Evolutionary conservation across 169 alveolate species (phyloP).

Genomic region (Babesia divergens): DNA sequence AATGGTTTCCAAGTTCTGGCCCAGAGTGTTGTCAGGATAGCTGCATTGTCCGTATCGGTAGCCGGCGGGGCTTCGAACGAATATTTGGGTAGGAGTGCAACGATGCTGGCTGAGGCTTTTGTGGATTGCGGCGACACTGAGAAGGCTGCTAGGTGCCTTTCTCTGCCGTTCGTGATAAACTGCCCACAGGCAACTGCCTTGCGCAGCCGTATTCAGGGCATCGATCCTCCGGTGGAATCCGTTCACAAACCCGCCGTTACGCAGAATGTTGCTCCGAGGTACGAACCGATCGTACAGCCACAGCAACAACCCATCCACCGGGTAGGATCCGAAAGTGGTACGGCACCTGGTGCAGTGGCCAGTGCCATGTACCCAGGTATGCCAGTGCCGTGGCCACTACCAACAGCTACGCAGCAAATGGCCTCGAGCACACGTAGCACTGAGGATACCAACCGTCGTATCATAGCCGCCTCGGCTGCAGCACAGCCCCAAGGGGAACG

Average conservation of each 20-base stretch:
- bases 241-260: neutral
- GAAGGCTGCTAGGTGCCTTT: constrained; percentile 47
- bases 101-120: constrained; percentile 50
- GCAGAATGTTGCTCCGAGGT: neutral
- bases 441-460: constrained; percentile 55
- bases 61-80: neutral
- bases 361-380: constrained; percentile 82
- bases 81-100: constrained; percentile 11
- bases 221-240: neutral
- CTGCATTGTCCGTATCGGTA: constrained; percentile 26
- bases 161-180: constrained; percentile 22
- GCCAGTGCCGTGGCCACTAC: constrained; percentile 89
- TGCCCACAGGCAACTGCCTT: constrained; percentile 3
- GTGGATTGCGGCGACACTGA: constrained; percentile 44
- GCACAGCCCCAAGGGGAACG: constrained; percentile 65
- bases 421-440: constrained; percentile 60
- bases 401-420: constrained; percentile 84
- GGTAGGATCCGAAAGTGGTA: neutral
- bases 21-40: constrained; percentile 21
- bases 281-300: neutral
- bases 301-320: neutral
- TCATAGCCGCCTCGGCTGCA: constrained; percentile 55
- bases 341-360: constrained; percentile 85
- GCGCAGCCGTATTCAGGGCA: constrained; percentile 9
- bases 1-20: constrained; percentile 10